These are phyloP conservation scores for Santalum album DNA, from an alignment of 164 flowering plant genomes.

Conservation along the genomic window DNA sequence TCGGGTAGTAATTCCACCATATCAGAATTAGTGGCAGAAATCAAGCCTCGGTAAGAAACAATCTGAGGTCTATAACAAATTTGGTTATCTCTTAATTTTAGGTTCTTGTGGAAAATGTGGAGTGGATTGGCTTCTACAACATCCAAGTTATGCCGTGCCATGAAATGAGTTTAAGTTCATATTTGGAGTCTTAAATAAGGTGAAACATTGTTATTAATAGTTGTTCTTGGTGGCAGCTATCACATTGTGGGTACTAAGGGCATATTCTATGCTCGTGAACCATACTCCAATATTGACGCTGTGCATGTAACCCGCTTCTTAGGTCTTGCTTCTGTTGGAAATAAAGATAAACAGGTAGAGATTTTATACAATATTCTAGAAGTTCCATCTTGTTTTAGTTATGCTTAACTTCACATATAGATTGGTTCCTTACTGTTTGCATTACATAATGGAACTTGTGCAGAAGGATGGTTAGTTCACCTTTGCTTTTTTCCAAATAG, in stretches of 20 bases:
- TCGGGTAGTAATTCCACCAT: constrained; percentile 45
- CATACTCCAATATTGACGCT: constrained; percentile 62
- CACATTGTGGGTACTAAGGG: constrained; percentile 91
- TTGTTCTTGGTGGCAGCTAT: constrained; percentile 41
- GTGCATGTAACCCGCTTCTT: constrained; percentile 90
- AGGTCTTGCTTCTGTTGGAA: constrained; percentile 95
- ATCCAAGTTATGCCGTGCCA: too few species aligned
- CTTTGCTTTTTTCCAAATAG: too few species aligned
- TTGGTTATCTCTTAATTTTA: too few species aligned
- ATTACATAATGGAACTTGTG: too few species aligned
- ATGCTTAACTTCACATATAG: neutral
- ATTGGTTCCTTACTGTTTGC: neutral
- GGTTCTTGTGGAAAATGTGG: too few species aligned
- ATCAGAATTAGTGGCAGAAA: constrained; percentile 74
- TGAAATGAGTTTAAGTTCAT: too few species aligned
- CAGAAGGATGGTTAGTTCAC: too few species aligned
- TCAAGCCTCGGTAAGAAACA: constrained; percentile 80
- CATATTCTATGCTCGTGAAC: constrained; percentile 83
- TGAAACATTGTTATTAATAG: neutral
- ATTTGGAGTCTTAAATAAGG: too few species aligned
- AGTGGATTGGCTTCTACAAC: too few species aligned
- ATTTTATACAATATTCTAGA: neutral
- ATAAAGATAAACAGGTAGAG: constrained; percentile 79
- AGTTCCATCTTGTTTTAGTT: neutral
- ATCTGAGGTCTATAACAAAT: neutral